Conservation (phyloP, 2,329 filamentous ascomycete genomes). For the Pseudocercospora musae region DNA sequence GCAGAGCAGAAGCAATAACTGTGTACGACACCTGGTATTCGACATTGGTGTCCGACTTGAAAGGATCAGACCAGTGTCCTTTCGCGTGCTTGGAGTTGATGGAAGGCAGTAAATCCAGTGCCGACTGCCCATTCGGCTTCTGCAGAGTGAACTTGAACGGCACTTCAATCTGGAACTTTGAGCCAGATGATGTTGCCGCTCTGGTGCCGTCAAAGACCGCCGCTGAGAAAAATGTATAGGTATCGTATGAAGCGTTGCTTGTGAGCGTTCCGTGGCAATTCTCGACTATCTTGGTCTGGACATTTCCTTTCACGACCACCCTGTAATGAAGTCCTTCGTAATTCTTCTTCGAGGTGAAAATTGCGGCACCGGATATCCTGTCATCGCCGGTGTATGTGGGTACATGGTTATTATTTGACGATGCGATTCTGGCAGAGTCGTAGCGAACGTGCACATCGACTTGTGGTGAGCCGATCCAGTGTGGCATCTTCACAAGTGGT, state of each 20-base stretch:
- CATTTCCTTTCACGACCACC: slow-evolving; percentile 11
- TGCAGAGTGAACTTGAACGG: slow-evolving; percentile 14
- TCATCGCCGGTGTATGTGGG: slow-evolving; percentile 9
- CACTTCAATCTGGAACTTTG: slow-evolving; percentile 5
- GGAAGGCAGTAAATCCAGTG: slow-evolving; percentile 9
- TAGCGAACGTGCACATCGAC: slow-evolving; percentile 3
- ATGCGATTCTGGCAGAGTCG: neutral
- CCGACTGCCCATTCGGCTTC: neutral
- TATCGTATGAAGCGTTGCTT: slow-evolving; percentile 7
- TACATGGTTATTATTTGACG: neutral
- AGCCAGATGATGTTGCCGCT: neutral
- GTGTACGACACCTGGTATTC: slow-evolving; percentile 14
- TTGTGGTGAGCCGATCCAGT: slow-evolving; percentile 3
- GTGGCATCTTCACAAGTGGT: slow-evolving; percentile 7
- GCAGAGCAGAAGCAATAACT: slow-evolving; percentile 10
- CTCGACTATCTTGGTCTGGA: slow-evolving; percentile 10
- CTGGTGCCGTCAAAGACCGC: slow-evolving; percentile 8
- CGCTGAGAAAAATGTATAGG: slow-evolving; percentile 14
- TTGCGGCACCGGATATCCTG: slow-evolving; percentile 11
- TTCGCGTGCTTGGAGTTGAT: slow-evolving; percentile 10
- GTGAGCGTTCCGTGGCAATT: slow-evolving; percentile 6
- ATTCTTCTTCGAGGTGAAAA: slow-evolving; percentile 11
- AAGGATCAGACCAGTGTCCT: slow-evolving; percentile 13
- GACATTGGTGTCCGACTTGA: slow-evolving; percentile 7
- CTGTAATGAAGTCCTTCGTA: slow-evolving; percentile 10